A percentile compares a stretch with the other conserved stretches of the same genome.
phyloP scores from a whole-genome alignment of 495 filamentous ascomycete genomes.

The Mycothermus thermophilus region DNA sequence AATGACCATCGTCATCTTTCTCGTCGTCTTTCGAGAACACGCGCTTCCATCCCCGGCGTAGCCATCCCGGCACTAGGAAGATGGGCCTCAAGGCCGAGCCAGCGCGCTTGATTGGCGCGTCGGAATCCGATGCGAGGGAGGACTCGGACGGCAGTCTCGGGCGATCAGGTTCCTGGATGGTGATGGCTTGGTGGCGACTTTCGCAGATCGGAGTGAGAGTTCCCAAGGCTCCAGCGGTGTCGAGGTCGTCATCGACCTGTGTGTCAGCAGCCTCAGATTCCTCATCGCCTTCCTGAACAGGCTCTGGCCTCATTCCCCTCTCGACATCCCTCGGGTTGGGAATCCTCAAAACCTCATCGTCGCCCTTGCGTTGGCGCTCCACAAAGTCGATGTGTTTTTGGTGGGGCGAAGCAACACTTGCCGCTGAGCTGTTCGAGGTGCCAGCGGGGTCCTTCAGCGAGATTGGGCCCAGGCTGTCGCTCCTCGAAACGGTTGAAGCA shows the following conservation, averaged over 20 bases:
- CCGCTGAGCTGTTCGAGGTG: too few species aligned
- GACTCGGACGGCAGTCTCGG: too few species aligned
- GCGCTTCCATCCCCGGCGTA: conserved; percentile 25
- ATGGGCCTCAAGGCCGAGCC: conserved; percentile 20
- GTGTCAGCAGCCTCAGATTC: conserved; percentile 12
- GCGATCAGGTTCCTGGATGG: conserved; percentile 46
- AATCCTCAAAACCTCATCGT: conserved; percentile 62
- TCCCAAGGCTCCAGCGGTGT: too few species aligned
- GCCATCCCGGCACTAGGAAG: too few species aligned
- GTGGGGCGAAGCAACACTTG: too few species aligned
- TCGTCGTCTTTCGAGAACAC: conserved; percentile 10
- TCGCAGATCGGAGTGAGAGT: conserved; percentile 11
- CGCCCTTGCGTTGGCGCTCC: conserved; percentile 65
- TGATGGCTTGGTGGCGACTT: conserved; percentile 43
- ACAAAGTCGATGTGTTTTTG: conserved; percentile 79
- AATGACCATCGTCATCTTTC: too few species aligned
- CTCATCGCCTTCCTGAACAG: conserved; percentile 34
- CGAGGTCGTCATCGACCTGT: too few species aligned
- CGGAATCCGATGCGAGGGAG: conserved; percentile 12
- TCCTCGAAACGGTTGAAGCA: conserved; percentile 42
- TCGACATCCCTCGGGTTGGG: conserved; percentile 81
- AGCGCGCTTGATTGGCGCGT: conserved; percentile 25
- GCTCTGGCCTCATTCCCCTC: conserved; percentile 53
- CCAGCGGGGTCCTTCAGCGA: conserved; percentile 33
- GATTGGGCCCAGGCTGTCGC: conserved; percentile 27